Evolutionary conservation across 1,284 basidiomycete species (phyloP).

Genomic region (Amylostereum areolatum): DNA sequence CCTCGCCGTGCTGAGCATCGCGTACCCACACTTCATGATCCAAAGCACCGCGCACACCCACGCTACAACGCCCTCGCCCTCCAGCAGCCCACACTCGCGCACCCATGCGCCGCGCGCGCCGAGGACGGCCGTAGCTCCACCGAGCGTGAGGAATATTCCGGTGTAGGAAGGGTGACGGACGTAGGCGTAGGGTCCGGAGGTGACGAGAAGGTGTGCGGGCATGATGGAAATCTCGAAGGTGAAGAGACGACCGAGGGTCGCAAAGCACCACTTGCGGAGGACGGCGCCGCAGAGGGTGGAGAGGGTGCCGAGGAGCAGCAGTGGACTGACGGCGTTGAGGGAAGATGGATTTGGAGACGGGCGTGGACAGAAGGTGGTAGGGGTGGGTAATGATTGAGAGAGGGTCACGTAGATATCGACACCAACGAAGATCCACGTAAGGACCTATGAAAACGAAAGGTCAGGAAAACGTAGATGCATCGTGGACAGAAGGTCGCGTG

Average conservation of each 20-base stretch:
- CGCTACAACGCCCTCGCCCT: background rate
- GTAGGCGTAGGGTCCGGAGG: constrained; percentile 2
- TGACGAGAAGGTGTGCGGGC: constrained; percentile 2
- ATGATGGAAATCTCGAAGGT: constrained; percentile 7
- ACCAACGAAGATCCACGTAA: background rate
- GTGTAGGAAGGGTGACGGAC: constrained; percentile 15
- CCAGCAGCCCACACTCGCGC: constrained; percentile 6
- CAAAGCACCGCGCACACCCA: background rate
- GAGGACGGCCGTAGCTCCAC: constrained; percentile 18
- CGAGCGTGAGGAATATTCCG: constrained; percentile 21
- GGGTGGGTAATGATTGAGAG: too few species aligned
- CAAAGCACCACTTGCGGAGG: constrained; percentile 5
- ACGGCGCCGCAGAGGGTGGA: background rate
- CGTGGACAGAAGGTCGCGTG: constrained; percentile 7
- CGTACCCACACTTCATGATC: constrained; percentile 1
- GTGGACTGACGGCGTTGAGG: background rate
- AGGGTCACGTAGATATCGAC: background rate
- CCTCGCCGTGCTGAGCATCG: constrained; percentile 3
- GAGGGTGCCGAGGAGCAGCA: background rate
- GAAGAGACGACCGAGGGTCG: constrained; percentile 5
- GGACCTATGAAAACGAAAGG: background rate
- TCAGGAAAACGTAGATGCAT: background rate
- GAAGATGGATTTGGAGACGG: background rate
- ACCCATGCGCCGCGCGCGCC: constrained; percentile 12
- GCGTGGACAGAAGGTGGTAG: background rate